Evolutionary conservation across 371 early-diverging fungal species (phyloP), one percentile per base, ranked within the genome.

Genomic region (Rhizopus arrhizus): DNA sequence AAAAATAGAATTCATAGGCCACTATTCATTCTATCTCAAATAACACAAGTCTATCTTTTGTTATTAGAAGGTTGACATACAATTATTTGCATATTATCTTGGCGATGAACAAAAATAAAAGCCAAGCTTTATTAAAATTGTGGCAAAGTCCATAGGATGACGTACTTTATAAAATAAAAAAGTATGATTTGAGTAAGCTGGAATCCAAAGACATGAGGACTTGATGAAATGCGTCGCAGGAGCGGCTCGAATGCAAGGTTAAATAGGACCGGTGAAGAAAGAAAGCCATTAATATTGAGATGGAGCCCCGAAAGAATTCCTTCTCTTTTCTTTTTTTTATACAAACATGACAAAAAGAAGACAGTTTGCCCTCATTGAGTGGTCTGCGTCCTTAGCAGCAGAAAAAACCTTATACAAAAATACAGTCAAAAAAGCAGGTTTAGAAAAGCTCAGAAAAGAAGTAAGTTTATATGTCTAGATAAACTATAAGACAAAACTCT

Each of bases 371-470:
- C 45, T 60, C 53, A 60, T 60, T 60, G 60, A 52, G 35, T 60
- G 53, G 4, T 45, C 60, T 53, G 53, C 53, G 36, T 60, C 60
- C 47, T 53, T 60, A 53, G 38, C 1, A 53, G 60, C 46, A 34
- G 53, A 53, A 60, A 46, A 52, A 53, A 41, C 53, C 31, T 36
- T 53, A 5, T 53, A 46, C 53, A 46, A 60, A 36, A 60, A 60
- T 52, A 29, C 53, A 46, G 28, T 53, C 3, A 58, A 33, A 46
- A 59, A 60, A 53, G 53, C 53, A 53, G 53, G 61, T 48, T 53
- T 53, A 60, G 35, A 43, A 52, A 59, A 59, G 59, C 43, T 59
- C 22, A 59, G 59, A 45, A 52, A 59, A 52, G 59, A 59, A 52
- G 59, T 59, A 46, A 35, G 28, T 56, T 56, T 47, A 35, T 47